Percentiles rank a stretch among this genome's conserved stretches.
Evolutionary conservation across 208 protist genomes (phyloP).

Genomic region (Leishmania martiniquensis): DNA sequence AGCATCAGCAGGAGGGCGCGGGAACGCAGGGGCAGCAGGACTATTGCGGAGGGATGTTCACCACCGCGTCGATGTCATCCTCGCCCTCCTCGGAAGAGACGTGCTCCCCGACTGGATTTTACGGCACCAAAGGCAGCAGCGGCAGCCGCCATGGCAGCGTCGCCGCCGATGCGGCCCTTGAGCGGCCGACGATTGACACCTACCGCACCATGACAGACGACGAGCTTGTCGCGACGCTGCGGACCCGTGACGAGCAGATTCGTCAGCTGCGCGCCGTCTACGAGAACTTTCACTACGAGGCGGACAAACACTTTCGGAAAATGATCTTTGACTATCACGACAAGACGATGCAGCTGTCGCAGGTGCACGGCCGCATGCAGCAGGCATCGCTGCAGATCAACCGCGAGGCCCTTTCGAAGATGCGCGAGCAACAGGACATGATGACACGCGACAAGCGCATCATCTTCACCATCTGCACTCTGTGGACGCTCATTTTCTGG

Average conservation of each 20-base stretch:
- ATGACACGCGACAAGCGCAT: slow-evolving; percentile 80
- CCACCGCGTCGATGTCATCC: background rate
- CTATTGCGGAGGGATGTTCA: background rate
- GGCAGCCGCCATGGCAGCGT: background rate
- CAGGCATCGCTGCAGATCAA: slow-evolving; percentile 73
- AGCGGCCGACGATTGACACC: slow-evolving; percentile 72
- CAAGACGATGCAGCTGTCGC: slow-evolving; percentile 85
- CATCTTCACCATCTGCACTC: slow-evolving; percentile 51
- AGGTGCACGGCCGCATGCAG: slow-evolving; percentile 91
- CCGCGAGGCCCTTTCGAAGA: slow-evolving; percentile 73
- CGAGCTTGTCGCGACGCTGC: slow-evolving; percentile 59
- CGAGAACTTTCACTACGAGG: slow-evolving; percentile 88
- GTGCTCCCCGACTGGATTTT: background rate
- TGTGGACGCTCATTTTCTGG: slow-evolving; percentile 77
- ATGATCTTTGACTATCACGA: slow-evolving; percentile 92
- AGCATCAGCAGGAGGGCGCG: slow-evolving; percentile 12
- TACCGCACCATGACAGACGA: slow-evolving; percentile 67
- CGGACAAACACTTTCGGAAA: slow-evolving; percentile 75
- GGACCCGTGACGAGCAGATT: slow-evolving; percentile 60
- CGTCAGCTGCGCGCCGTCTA: slow-evolving; percentile 71
- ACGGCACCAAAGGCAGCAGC: background rate
- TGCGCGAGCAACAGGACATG: slow-evolving; percentile 89
- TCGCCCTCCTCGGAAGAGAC: slow-evolving; percentile 11
- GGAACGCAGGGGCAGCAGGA: slow-evolving; percentile 1
- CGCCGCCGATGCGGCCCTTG: slow-evolving; percentile 1